phyloP scores from a whole-genome alignment of 441 rosid species.

The Manihot esculenta region DNA sequence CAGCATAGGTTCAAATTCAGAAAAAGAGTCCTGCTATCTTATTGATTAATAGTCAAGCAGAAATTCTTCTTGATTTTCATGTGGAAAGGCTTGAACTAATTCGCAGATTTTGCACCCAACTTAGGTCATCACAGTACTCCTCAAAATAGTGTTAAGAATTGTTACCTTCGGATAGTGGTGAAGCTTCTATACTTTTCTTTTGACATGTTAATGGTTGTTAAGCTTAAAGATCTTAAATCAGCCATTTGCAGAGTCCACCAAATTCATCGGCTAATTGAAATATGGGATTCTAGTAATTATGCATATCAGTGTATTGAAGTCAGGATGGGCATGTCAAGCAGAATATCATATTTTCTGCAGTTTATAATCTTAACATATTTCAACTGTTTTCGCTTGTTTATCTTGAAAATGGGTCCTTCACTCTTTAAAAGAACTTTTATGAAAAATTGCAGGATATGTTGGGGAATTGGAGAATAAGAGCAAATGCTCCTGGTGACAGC shows the following conservation, averaged over 20 bases:
- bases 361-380: background rate
- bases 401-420: background rate
- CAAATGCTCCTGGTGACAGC: conserved; percentile 62
- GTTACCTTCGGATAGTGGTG: background rate
- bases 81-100: background rate
- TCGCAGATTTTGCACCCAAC: background rate
- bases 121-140: background rate
- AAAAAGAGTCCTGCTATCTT: background rate
- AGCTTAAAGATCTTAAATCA: background rate
- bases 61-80: background rate
- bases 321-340: background rate
- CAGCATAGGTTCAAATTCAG: background rate
- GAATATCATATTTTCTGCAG: background rate
- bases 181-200: background rate
- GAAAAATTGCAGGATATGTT: conserved; percentile 68
- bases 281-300: background rate
- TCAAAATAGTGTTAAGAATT: background rate
- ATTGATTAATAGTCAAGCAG: background rate
- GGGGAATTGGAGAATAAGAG: conserved; percentile 75
- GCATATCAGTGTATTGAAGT: background rate
- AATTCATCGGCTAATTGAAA: background rate
- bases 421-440: conserved; percentile 2
- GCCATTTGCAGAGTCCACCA: background rate
- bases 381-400: background rate
- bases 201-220: background rate